Percentiles rank a stretch among this genome's conserved stretches.
These are phyloP conservation scores for Saccharomyces hybrid DNA, from an alignment of 1,139 yeast species.

Conservation along the genomic window DNA sequence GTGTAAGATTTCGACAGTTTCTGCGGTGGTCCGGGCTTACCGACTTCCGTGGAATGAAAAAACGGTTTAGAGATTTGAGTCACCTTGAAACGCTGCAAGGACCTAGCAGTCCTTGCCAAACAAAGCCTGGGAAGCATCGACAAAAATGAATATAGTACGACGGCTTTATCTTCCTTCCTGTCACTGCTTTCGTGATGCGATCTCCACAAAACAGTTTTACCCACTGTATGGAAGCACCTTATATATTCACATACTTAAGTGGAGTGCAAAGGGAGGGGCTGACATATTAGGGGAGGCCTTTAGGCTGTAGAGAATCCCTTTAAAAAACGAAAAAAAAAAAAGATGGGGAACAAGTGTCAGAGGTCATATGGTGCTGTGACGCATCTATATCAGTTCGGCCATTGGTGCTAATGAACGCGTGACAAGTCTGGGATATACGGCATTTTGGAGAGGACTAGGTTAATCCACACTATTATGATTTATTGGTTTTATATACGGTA, in stretches of 20 bases:
- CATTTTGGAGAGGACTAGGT: neutral
- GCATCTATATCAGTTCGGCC: neutral
- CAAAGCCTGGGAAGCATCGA: neutral
- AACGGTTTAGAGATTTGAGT: neutral
- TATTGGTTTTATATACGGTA: neutral
- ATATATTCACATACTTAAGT: neutral
- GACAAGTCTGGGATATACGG: neutral
- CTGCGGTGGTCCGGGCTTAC: neutral
- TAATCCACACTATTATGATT: neutral
- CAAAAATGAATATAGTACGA: neutral
- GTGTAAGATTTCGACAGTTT: neutral
- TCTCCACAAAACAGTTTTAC: neutral
- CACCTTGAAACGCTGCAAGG: neutral
- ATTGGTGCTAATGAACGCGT: neutral
- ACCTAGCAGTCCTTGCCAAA: neutral
- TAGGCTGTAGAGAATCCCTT: constrained; percentile 2
- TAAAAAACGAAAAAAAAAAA: constrained; percentile 2
- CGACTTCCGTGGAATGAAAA: neutral
- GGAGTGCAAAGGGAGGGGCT: neutral
- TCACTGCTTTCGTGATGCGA: neutral
- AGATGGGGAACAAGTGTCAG: constrained; percentile 4
- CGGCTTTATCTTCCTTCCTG: neutral
- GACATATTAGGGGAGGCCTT: constrained; percentile 6
- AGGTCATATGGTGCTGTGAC: neutral
- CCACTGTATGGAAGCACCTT: neutral